phyloP scores from a whole-genome alignment of 2,329 filamentous ascomycete species.

The Claviceps cyperi region DNA sequence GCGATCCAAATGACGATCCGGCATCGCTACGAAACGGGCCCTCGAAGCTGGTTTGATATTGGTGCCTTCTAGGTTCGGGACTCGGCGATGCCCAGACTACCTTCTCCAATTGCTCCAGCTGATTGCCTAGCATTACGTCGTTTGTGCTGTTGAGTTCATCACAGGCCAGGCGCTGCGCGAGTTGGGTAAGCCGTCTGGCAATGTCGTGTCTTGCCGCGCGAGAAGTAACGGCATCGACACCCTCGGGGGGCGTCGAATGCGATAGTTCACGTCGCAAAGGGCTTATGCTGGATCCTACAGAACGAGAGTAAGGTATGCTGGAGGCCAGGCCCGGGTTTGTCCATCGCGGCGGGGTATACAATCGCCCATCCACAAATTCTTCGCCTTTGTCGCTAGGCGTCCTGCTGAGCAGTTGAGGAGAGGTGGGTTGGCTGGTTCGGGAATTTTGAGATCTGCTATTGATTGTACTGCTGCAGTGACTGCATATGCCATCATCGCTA shows the following conservation, averaged over 20 bases:
- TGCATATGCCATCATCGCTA: conserved; percentile 5
- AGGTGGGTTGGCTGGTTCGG: background rate
- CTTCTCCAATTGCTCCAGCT: conserved; percentile 25
- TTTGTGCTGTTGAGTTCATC: conserved; percentile 19
- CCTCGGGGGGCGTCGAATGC: conserved; percentile 4
- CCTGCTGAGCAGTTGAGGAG: conserved; percentile 3
- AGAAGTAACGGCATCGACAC: conserved; percentile 8
- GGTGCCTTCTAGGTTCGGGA: conserved; percentile 8
- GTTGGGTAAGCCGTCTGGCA: conserved; percentile 24
- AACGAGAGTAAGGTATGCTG: conserved; percentile 17
- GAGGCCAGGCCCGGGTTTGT: conserved; percentile 21
- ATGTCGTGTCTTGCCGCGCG: conserved; percentile 27
- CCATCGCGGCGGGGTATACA: conserved; percentile 15
- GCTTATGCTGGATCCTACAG: conserved; percentile 13
- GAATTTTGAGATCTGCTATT: conserved; percentile 2
- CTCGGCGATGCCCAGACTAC: conserved; percentile 9
- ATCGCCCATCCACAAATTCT: background rate
- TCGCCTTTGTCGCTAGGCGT: conserved; percentile 4
- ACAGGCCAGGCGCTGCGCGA: conserved; percentile 23
- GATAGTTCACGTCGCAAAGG: conserved; percentile 17
- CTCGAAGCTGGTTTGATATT: conserved; percentile 12
- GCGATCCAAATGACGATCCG: conserved; percentile 19
- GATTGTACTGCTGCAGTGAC: conserved; percentile 9
- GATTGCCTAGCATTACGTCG: conserved; percentile 20
- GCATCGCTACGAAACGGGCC: conserved; percentile 14